Conservation (phyloP, 192 early-diverging fungal species). For the Coemansia asiatica region DNA sequence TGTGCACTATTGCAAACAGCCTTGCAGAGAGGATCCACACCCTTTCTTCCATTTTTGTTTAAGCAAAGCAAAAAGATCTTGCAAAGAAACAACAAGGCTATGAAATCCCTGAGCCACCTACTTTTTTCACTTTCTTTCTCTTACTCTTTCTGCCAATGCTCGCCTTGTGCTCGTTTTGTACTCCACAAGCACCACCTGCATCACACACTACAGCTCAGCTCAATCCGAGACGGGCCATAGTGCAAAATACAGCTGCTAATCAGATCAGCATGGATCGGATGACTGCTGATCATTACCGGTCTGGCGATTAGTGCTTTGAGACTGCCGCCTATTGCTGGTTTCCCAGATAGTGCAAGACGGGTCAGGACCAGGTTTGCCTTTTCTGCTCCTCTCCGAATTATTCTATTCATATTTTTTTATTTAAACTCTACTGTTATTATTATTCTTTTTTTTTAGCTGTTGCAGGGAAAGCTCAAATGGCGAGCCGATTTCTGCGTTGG, state of each 20-base stretch:
- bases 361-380: not conserved
- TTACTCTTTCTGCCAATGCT: not conserved
- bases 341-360: too few relatives aligned
- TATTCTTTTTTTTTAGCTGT: not conserved
- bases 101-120: not conserved
- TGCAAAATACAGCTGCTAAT: too few relatives aligned
- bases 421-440: not conserved
- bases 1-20: not conserved
- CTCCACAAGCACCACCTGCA: not conserved
- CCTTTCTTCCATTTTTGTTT: not conserved
- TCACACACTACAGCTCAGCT: not conserved
- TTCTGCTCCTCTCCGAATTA: too few relatives aligned
- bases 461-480: too few relatives aligned
- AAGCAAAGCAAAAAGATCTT: not conserved
- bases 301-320: not conserved
- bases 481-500: slow-evolving; percentile 52
- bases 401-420: too few relatives aligned
- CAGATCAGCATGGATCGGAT: not conserved
- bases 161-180: not conserved
- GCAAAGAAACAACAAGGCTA: not conserved
- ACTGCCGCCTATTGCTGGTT: not conserved
- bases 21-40: not conserved
- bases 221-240: too few relatives aligned
- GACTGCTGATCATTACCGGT: too few relatives aligned
- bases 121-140: too few relatives aligned